These are phyloP conservation scores for Calamus simplicifolius DNA, from an alignment of 176 grass and related monocot species.

Conservation along the genomic window DNA sequence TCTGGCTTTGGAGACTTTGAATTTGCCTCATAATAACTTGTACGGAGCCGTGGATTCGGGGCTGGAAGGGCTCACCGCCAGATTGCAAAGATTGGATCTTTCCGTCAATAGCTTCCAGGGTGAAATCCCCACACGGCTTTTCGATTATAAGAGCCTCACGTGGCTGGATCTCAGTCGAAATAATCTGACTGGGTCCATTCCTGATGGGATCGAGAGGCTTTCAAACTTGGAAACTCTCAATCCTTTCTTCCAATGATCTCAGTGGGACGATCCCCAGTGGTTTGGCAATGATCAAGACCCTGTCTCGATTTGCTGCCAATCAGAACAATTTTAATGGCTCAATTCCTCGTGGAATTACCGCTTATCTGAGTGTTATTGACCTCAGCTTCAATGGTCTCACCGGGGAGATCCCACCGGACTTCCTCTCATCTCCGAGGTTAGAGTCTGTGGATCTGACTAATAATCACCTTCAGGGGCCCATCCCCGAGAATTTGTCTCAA, in stretches of 20 bases:
- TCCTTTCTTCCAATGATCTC: conserved; percentile 46
- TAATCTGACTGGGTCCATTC: conserved; percentile 13
- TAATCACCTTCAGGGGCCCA: conserved; percentile 19
- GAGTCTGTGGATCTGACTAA: conserved; percentile 33
- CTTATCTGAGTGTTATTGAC: conserved; percentile 40
- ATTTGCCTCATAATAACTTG: conserved; percentile 33
- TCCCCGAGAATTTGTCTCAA: conserved; percentile 15
- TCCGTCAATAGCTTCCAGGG: conserved; percentile 30
- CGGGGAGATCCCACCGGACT: conserved; percentile 29
- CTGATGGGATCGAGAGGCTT: conserved; percentile 16
- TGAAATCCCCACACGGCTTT: conserved; percentile 14
- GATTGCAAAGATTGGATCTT: conserved; percentile 49
- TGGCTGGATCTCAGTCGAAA: conserved; percentile 65
- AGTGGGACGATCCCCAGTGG: conserved; percentile 12
- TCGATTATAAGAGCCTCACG: conserved; percentile 20
- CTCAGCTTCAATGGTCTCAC: conserved; percentile 45
- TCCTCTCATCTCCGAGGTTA: conserved; percentile 18
- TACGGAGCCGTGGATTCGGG: conserved; percentile 1
- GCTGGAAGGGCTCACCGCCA: conserved; percentile 6
- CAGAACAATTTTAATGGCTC: conserved; percentile 34
- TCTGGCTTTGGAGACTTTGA: conserved; percentile 27
- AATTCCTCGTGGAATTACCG: conserved; percentile 20
- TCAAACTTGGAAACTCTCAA: conserved; percentile 26
- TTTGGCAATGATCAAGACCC: conserved; percentile 1
- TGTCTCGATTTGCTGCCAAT: conserved; percentile 53